Conservation (phyloP, 805 yeast species). For the Lipomyces yamanashiensis region DNA sequence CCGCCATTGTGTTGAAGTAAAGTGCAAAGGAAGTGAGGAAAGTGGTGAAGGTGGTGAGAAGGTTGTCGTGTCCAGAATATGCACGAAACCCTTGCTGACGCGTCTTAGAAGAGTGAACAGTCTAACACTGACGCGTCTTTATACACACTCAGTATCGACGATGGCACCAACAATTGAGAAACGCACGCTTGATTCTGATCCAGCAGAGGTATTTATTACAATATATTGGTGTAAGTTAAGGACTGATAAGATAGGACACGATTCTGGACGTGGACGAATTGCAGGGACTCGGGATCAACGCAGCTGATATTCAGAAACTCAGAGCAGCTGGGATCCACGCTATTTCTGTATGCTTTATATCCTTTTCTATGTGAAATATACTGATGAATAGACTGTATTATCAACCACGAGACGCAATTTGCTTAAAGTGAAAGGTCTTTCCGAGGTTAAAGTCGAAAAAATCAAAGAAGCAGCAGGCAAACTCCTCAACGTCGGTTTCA, state of each 20-base stretch:
- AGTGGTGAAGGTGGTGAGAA: not conserved
- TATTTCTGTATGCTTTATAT: constrained; percentile 56
- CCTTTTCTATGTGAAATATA: not conserved
- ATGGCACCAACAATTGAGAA: constrained; percentile 16
- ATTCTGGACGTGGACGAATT: constrained; percentile 37
- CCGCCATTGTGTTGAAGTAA: not conserved
- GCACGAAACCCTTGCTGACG: constrained; percentile 1
- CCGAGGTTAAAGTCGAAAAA: constrained; percentile 78
- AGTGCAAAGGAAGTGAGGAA: not conserved
- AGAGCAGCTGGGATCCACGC: constrained; percentile 71
- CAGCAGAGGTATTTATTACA: not conserved
- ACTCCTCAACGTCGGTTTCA: constrained; percentile 67
- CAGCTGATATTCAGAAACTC: constrained; percentile 71
- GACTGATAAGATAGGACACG: constrained; percentile 5
- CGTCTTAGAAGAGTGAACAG: not conserved
- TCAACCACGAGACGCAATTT: constrained; percentile 69
- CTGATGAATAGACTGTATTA: constrained; percentile 51
- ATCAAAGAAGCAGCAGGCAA: constrained; percentile 75
- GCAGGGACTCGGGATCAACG: constrained; percentile 58
- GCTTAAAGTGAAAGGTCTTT: constrained; percentile 68
- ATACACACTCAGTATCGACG: not conserved
- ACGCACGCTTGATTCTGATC: constrained; percentile 20
- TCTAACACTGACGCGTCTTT: not conserved
- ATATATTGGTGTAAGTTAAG: not conserved
- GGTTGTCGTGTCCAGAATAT: constrained; percentile 7